These are phyloP conservation scores for Staphylotrichum longicolle DNA, from an alignment of 495 filamentous ascomycete species.

Conservation along the genomic window DNA sequence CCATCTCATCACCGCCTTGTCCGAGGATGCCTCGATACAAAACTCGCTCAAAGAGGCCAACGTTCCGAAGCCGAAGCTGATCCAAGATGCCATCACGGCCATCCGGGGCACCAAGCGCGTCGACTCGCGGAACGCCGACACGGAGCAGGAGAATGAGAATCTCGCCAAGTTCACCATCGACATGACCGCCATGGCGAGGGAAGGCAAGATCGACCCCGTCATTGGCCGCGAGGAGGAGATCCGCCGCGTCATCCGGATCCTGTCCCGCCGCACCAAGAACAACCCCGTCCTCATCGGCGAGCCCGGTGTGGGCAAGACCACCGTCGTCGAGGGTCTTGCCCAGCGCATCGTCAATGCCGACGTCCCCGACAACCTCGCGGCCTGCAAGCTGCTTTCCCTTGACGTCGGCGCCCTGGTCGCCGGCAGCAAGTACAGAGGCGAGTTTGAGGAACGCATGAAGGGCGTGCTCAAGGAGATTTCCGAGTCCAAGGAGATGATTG, in stretches of 20 bases:
- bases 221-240: slow-evolving; percentile 98
- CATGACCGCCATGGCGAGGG: slow-evolving; percentile 89
- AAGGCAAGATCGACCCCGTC: slow-evolving; percentile 97
- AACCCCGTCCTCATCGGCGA: slow-evolving; percentile 94
- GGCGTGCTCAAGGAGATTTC: slow-evolving; percentile 95
- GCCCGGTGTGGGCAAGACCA: slow-evolving; percentile 97
- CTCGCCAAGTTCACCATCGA: slow-evolving; percentile 97
- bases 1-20: slow-evolving; percentile 80
- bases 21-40: slow-evolving; percentile 74
- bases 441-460: slow-evolving; percentile 99
- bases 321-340: slow-evolving; percentile 95
- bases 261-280: slow-evolving; percentile 95
- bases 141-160: slow-evolving; percentile 86
- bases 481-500: slow-evolving; percentile 93
- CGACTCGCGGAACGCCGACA: slow-evolving; percentile 91
- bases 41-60: slow-evolving; percentile 77
- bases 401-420: slow-evolving; percentile 94
- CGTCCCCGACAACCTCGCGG: slow-evolving; percentile 91
- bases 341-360: slow-evolving; percentile 93
- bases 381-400: slow-evolving; percentile 88
- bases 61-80: slow-evolving; percentile 83
- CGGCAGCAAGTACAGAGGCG: slow-evolving; percentile 95
- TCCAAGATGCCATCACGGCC: slow-evolving; percentile 81
- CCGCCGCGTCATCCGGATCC: slow-evolving; percentile 85
- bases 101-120: slow-evolving; percentile 90